Evolutionary conservation across 2,329 filamentous ascomycete species (phyloP), one percentile per base, ranked within the genome.

Genomic region (Rhinocladiella similis): DNA sequence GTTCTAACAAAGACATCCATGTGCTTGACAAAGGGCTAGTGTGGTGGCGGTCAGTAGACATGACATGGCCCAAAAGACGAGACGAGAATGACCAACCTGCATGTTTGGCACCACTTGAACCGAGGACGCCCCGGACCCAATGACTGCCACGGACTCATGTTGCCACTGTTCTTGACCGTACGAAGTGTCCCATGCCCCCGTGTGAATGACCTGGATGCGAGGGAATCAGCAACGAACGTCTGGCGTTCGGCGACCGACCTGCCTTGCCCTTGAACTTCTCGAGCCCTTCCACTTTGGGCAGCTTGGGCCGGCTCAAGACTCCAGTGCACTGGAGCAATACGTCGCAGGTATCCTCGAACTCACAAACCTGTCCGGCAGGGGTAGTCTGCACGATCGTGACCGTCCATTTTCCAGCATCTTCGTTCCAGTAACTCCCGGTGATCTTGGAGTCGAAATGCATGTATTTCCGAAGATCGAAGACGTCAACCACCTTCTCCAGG

Each of bases 371-470:
- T 71, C 22, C 22, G 22, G 4, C 22, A 25, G 22, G 22, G 22
- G 4, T 7, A 7, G 22, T 25, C 22, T 2, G 22, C 22, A 25
- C 65, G 4, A 80, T 65, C 27, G 73, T 76, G 9, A 82, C 73
- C 14, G 67, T 72, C 80, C 79, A 82, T 57, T 77, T 68, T 1
- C 77, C 78, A 2, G 62, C 61, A 0, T 75, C 70, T 13, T 80
- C 77, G 39, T 78, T 66, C 79, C 78, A 82, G 39, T 74, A 72
- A n/a, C 73, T 71, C 3, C 74, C 73, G 0, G 72, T 66, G 12
- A 80, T 72, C 57, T 77, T 69, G 5, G 73, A 76, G 54, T 77
- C 74, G 68, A 81, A 80, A 0, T 66, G 75, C 75, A 81, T 81
- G 65, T 79, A 79, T 59, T 80, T 80, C 41, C 75, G 70, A 3